A percentile compares a stretch with the other conserved stretches of the same genome.
Conservation (phyloP, 1,284 basidiomycete species). For the Cryptococcus maquisensis region DNA sequence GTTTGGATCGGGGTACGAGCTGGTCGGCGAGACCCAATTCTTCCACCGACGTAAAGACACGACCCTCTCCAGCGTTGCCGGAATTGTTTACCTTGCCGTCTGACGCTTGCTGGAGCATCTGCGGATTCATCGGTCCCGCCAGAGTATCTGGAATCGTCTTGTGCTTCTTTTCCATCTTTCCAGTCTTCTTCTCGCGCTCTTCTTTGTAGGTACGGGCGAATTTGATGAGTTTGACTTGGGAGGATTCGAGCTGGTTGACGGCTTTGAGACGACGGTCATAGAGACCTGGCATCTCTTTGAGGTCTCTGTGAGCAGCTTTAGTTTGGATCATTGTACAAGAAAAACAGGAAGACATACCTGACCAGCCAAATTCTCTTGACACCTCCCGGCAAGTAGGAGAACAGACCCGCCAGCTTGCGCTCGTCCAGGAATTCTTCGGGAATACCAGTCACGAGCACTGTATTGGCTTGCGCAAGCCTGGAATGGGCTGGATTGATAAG, state of each 20-base stretch:
- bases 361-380: constrained; percentile 74
- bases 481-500: constrained; percentile 63
- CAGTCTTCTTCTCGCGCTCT: constrained; percentile 27
- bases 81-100: not conserved
- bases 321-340: not conserved
- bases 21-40: constrained; percentile 51
- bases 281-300: constrained; percentile 60
- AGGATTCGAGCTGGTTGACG: constrained; percentile 61
- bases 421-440: constrained; percentile 62
- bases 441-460: constrained; percentile 70
- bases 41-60: constrained; percentile 8
- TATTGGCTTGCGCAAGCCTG: constrained; percentile 64
- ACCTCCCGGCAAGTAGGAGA: constrained; percentile 68
- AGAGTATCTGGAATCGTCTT: constrained; percentile 36
- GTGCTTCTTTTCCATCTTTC: constrained; percentile 34
- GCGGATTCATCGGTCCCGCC: constrained; percentile 29
- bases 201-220: constrained; percentile 49
- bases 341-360: constrained; percentile 48
- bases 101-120: constrained; percentile 13
- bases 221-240: constrained; percentile 60
- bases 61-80: constrained; percentile 3
- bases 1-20: constrained; percentile 62
- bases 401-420: constrained; percentile 59
- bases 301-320: constrained; percentile 44
- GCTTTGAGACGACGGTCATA: constrained; percentile 60